Conservation (phyloP, 192 early-diverging fungal genomes). For the Rhizophagus sp. region DNA sequence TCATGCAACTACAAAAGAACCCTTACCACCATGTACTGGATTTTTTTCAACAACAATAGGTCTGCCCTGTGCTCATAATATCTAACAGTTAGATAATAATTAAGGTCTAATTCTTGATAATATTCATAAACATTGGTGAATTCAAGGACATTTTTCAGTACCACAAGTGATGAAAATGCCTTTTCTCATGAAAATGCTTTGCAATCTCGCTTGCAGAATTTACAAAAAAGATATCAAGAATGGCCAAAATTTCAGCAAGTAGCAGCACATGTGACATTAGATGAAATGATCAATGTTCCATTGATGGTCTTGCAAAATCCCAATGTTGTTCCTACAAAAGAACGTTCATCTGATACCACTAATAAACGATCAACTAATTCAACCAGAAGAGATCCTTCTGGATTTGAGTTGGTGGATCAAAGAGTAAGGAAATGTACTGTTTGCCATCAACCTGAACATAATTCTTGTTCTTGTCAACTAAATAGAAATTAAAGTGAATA, state of each 20-base stretch:
- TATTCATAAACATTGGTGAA: slow-evolving; percentile 9
- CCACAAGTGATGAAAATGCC: no score
- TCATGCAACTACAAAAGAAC: no score
- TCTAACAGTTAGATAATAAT: neutral
- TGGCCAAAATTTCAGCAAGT: neutral
- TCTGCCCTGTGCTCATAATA: neutral
- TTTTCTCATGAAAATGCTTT: neutral
- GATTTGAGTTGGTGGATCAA: no score
- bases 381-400: no score
- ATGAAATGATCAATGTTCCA: neutral
- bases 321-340: neutral
- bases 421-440: neutral
- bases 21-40: neutral
- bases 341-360: neutral
- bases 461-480: no score
- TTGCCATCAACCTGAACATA: no score
- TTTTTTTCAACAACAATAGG: neutral
- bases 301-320: neutral
- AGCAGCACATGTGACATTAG: neutral
- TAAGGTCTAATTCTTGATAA: neutral
- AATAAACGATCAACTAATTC: neutral
- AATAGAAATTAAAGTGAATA: no score
- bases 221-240: slow-evolving; percentile 5
- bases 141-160: neutral
- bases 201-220: neutral